Evolutionary conservation across 352 stramenopile genomes (phyloP).

Genomic region (Globisporangium solare): DNA sequence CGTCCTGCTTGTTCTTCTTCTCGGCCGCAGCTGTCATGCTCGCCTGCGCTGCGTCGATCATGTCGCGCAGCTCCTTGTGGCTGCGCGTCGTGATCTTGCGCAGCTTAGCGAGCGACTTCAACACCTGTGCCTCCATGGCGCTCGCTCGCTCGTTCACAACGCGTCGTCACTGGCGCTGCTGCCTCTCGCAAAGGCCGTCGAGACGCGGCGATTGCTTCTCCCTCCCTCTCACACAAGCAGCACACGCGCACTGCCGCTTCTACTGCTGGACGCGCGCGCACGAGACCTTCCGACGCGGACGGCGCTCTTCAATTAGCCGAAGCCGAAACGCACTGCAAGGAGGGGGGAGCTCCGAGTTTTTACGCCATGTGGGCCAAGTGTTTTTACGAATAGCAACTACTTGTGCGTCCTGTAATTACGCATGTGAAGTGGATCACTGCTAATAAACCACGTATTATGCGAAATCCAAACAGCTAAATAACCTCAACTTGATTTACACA

Average conservation of each 20-base stretch:
- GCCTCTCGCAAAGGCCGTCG: not conserved
- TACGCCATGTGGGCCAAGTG: not conserved
- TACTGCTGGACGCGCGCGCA: not conserved
- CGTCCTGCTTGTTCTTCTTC: slow-evolving; percentile 19
- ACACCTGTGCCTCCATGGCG: slow-evolving; percentile 57
- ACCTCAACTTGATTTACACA: no score
- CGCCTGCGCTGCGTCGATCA: slow-evolving; percentile 49
- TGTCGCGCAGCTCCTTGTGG: slow-evolving; percentile 70
- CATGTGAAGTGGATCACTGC: no score
- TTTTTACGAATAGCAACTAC: not conserved
- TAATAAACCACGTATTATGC: no score
- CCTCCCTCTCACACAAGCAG: no score
- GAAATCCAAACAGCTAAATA: no score
- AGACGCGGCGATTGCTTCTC: no score
- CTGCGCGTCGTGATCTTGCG: slow-evolving; percentile 68
- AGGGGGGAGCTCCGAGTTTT: not conserved
- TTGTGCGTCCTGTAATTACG: slow-evolving; percentile 1
- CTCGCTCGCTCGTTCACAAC: not conserved
- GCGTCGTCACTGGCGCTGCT: not conserved
- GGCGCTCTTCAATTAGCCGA: slow-evolving; percentile 1
- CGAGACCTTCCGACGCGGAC: not conserved
- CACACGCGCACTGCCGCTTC: no score
- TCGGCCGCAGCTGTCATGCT: slow-evolving; percentile 35
- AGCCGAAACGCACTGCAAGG: slow-evolving; percentile 1
- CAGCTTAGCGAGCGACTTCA: slow-evolving; percentile 75